These are phyloP conservation scores for Bolboschoenoplectus hybrid DNA, from an alignment of 202 grass and related monocot species.

Conservation along the genomic window DNA sequence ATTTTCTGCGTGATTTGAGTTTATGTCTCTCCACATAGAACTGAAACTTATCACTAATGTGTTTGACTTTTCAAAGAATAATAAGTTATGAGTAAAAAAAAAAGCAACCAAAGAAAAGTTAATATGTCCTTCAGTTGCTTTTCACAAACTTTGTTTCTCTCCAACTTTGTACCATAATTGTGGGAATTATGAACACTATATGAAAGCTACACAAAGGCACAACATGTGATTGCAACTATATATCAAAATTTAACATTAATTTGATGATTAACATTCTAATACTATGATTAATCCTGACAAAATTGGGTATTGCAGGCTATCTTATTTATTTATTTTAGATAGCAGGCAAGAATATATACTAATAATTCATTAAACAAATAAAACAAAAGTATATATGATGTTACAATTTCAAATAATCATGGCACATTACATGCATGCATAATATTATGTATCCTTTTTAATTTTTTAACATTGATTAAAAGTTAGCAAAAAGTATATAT, in stretches of 20 bases:
- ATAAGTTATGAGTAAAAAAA: neutral
- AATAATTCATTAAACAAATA: conserved; percentile 14
- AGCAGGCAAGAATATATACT: neutral
- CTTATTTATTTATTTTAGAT: neutral
- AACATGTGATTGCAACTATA: conserved; percentile 5
- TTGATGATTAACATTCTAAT: conserved; percentile 5
- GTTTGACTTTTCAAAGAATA: no score
- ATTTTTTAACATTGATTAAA: neutral
- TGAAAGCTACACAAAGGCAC: conserved; percentile 16
- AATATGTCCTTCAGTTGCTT: neutral
- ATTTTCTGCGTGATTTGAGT: no score
- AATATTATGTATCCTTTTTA: neutral
- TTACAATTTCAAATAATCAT: neutral
- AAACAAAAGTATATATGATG: neutral
- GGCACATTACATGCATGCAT: conserved; percentile 2
- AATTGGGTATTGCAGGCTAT: neutral
- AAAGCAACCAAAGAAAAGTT: neutral
- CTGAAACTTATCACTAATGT: no score
- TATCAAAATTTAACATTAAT: neutral
- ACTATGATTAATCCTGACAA: neutral
- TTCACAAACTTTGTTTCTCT: conserved; percentile 8
- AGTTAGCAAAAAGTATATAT: neutral
- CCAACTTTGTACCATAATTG: conserved; percentile 26
- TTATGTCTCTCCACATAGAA: no score
- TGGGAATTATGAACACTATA: conserved; percentile 13